Conservation (phyloP, 768 basidiomycete genomes). For the Suillus lakei region DNA sequence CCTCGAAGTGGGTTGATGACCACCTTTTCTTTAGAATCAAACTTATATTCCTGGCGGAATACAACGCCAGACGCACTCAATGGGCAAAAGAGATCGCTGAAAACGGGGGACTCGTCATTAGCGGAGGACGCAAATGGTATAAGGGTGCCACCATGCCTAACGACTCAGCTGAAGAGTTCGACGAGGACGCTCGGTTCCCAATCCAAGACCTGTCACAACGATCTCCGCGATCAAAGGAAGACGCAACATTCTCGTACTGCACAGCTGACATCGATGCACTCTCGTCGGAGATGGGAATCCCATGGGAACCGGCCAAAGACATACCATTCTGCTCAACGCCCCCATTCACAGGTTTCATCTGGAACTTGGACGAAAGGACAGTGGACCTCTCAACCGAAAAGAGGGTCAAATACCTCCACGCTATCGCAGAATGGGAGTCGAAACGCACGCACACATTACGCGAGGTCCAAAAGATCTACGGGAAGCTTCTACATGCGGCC, state of each 20-base stretch:
- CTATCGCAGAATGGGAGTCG: slow-evolving; percentile 28
- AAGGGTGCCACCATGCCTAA: slow-evolving; percentile 21
- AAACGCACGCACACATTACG: slow-evolving; percentile 30
- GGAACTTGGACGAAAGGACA: slow-evolving; percentile 29
- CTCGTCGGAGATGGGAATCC: slow-evolving; percentile 34
- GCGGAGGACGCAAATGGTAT: slow-evolving; percentile 31
- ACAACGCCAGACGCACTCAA: slow-evolving; percentile 29
- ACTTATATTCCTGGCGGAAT: slow-evolving; percentile 7
- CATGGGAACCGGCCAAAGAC: slow-evolving; percentile 37
- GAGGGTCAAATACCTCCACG: slow-evolving; percentile 28
- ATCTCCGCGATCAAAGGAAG: neutral
- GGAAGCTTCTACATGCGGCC: slow-evolving; percentile 44
- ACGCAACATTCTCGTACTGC: slow-evolving; percentile 26
- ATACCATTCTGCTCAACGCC: slow-evolving; percentile 22
- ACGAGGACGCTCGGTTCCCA: slow-evolving; percentile 33
- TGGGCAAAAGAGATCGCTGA: neutral
- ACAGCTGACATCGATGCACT: slow-evolving; percentile 40
- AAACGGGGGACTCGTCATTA: neutral
- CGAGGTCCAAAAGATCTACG: slow-evolving; percentile 42
- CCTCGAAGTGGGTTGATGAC: slow-evolving; percentile 34
- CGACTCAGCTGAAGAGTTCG: slow-evolving; percentile 33
- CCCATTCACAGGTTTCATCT: slow-evolving; percentile 36
- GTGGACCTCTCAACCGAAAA: slow-evolving; percentile 32
- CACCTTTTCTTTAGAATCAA: slow-evolving; percentile 30
- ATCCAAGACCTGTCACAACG: slow-evolving; percentile 15